Evolutionary conservation across 164 flowering plant genomes (phyloP).

Genomic region (Sedum album): DNA sequence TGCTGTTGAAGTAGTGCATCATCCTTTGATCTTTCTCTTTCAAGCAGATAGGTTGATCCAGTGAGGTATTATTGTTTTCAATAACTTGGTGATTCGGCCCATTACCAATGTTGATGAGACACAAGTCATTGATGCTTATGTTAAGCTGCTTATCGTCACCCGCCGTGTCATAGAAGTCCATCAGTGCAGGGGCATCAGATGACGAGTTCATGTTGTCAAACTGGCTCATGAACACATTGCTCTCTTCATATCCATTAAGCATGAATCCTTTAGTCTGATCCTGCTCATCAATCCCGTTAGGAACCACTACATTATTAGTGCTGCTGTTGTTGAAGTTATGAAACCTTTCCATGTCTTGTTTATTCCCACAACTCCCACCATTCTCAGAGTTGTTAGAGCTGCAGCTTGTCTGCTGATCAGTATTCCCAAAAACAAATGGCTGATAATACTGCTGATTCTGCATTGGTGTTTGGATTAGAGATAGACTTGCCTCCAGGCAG

Average conservation of each 20-base stretch:
- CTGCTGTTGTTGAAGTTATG: background rate
- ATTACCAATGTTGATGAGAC: background rate
- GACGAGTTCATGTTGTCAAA: background rate
- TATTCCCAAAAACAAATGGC: background rate
- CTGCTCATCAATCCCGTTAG: background rate
- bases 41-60: background rate
- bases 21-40: background rate
- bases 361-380: background rate
- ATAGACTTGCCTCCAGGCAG: background rate
- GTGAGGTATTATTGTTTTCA: background rate
- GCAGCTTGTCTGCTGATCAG: slow-evolving; percentile 9
- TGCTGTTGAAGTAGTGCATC: slow-evolving; percentile 1
- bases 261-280: background rate
- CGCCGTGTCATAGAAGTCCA: background rate
- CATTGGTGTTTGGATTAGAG: background rate
- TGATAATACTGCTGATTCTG: slow-evolving; percentile 1
- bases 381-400: background rate
- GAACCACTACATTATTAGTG: background rate
- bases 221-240: slow-evolving; percentile 6
- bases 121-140: slow-evolving; percentile 1
- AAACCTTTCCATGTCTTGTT: background rate
- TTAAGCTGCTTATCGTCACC: background rate
- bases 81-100: slow-evolving; percentile 1
- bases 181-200: background rate
- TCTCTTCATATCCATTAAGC: background rate